Conservation (phyloP, 306 rosid species). For the Lathyrus aphaca region DNA sequence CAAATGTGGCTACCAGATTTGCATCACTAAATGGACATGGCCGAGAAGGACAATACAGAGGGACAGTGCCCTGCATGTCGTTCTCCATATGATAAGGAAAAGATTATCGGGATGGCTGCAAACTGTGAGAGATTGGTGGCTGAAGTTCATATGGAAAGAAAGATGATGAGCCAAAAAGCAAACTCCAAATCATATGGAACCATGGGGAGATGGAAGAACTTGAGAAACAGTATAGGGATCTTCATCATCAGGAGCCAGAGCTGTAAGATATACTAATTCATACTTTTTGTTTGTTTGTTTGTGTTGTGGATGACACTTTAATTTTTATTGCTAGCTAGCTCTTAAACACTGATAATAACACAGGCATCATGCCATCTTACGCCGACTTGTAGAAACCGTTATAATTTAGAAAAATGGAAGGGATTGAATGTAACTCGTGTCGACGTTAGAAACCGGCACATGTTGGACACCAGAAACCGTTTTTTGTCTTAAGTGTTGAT, state of each 20-base stretch:
- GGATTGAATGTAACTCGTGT: not conserved
- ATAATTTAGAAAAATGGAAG: not conserved
- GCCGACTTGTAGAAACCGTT: not conserved
- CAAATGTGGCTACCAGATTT: too few species aligned
- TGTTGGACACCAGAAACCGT: not conserved
- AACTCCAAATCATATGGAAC: too few species aligned
- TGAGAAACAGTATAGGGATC: conserved; percentile 71
- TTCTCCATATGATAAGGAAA: too few species aligned
- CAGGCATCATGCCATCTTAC: too few species aligned
- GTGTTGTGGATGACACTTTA: conserved; percentile 8
- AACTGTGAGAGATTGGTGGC: too few species aligned
- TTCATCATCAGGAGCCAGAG: conserved; percentile 77
- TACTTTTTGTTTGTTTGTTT: not conserved
- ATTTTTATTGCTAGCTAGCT: not conserved
- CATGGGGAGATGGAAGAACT: conserved; percentile 79
- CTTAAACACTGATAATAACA: not conserved
- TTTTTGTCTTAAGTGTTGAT: not conserved
- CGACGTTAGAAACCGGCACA: too few species aligned
- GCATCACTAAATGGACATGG: too few species aligned
- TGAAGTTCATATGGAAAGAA: too few species aligned
- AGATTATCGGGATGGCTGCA: too few species aligned
- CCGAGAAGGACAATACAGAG: too few species aligned
- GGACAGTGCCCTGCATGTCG: too few species aligned
- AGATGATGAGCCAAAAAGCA: too few species aligned
- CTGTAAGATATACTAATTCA: conserved; percentile 52